phyloP scores from a whole-genome alignment of 768 basidiomycete genomes.

The Suillus subaureus region DNA sequence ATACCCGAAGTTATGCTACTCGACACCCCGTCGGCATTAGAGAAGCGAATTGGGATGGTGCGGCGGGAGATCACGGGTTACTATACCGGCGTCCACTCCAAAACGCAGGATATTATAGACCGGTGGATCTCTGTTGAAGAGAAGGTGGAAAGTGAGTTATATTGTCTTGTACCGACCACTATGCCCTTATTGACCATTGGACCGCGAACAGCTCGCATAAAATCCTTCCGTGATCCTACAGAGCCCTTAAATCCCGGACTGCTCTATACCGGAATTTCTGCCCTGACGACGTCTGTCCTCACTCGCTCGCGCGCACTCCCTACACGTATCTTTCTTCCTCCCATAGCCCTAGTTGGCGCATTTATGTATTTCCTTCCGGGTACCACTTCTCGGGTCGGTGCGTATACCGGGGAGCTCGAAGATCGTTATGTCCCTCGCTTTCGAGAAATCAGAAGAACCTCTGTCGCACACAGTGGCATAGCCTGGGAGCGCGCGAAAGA shows the following conservation, averaged over 20 bases:
- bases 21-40: constrained; percentile 73
- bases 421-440: constrained; percentile 67
- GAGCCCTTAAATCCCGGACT: constrained; percentile 88
- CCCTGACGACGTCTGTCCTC: constrained; percentile 86
- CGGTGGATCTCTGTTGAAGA: constrained; percentile 88
- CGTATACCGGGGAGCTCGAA: constrained; percentile 71
- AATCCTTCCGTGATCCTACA: constrained; percentile 75
- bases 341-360: constrained; percentile 68
- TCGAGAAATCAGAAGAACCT: constrained; percentile 67
- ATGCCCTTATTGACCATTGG: background rate
- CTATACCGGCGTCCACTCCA: constrained; percentile 58
- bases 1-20: constrained; percentile 68
- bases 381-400: constrained; percentile 68
- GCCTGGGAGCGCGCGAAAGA: constrained; percentile 59
- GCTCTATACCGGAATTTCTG: constrained; percentile 87
- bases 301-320: constrained; percentile 75
- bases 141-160: constrained; percentile 77
- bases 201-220: constrained; percentile 63
- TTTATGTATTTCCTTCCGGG: constrained; percentile 86
- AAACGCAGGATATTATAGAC: constrained; percentile 72
- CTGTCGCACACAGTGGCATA: constrained; percentile 62
- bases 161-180: background rate
- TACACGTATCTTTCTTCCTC: constrained; percentile 74
- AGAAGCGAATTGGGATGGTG: constrained; percentile 72
- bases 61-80: constrained; percentile 61